Base-by-base conservation (phyloP, 345 rosid species). In the Salix udensis region DNA sequence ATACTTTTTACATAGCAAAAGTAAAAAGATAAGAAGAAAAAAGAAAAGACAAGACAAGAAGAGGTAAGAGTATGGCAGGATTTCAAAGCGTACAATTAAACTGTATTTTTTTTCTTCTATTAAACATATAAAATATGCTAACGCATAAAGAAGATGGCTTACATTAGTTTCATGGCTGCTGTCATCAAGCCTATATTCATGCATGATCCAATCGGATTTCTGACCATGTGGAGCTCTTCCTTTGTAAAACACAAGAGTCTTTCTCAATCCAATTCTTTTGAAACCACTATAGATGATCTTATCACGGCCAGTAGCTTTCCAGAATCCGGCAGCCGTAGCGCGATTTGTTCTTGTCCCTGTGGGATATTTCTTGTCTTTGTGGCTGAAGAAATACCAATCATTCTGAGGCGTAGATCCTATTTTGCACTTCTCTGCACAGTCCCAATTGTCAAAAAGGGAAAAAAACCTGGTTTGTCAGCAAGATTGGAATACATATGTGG, bases 171-270 rank as follows among this genome's bases (percentile, higher is more conserved):
- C 58, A 26, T 68, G 55, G 77, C 74, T 65, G 78, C 65, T 87
- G 66, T 96, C 98, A n/a, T 96, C 99, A 0, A 93, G 96, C 75
- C 98, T 85, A 69, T 93, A 96, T 70, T 96, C 99, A 71, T 96
- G 99, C 99, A 96, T 96, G 82, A 96, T 93, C 99, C 99, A 96
- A 72, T 96, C 98, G 0, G 98, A 93, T 85, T 96, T 96, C 79
- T 92, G 94, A 7, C 99, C 99, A 21, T 90, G 99, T 0, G 98
- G 99, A 68, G 99, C 99, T 82, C 99, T 80, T 65, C 99, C 99
- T 75, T 87, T 88, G 77, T 96, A 96, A 70, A 96, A 96, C 26
- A 96, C 98, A 1, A 96, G 86, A 3, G 99, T 96, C 90, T 96
- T 96, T 77, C 98, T 89, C 79, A 92, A 74, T 18, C 99, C 99